These are phyloP conservation scores for Spergularia marina DNA, from an alignment of 148 eudicot genomes.

Conservation along the genomic window DNA sequence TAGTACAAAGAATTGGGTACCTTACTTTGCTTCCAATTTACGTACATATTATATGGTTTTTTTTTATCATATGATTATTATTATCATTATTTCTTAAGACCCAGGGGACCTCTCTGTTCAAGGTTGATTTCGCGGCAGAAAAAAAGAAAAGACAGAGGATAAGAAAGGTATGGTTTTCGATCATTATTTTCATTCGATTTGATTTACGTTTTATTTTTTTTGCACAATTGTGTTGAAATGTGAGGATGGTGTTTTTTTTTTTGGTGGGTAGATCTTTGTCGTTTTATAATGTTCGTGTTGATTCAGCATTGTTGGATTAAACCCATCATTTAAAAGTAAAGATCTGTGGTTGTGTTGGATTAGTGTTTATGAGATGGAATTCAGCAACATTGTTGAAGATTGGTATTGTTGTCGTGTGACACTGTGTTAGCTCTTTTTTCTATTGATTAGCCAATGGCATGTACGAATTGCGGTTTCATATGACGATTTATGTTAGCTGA, in stretches of 20 bases:
- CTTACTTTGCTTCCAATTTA: constrained; percentile 36
- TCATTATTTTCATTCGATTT: not conserved
- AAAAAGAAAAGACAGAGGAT: not conserved
- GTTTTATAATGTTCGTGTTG: not conserved
- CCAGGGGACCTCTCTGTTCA: constrained; percentile 9
- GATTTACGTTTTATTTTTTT: not conserved
- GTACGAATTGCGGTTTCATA: too few relatives aligned
- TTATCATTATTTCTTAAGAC: not conserved
- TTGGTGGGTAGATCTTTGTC: not conserved
- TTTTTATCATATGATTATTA: not conserved
- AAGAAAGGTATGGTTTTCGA: not conserved
- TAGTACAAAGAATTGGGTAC: constrained; percentile 17
- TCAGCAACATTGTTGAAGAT: not conserved
- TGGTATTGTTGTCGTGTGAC: not conserved
- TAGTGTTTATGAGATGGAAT: not conserved
- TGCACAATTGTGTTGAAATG: not conserved
- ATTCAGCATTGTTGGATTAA: not conserved
- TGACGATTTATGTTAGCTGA: too few relatives aligned
- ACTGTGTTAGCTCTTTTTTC: not conserved
- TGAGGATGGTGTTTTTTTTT: not conserved
- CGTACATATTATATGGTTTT: constrained; percentile 15
- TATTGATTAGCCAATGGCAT: not conserved
- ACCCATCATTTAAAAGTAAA: not conserved
- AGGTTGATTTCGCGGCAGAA: constrained; percentile 19
- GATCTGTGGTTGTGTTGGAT: not conserved